Conservation (phyloP, 129 eudicot species). For the Artemisia argyi region DNA sequence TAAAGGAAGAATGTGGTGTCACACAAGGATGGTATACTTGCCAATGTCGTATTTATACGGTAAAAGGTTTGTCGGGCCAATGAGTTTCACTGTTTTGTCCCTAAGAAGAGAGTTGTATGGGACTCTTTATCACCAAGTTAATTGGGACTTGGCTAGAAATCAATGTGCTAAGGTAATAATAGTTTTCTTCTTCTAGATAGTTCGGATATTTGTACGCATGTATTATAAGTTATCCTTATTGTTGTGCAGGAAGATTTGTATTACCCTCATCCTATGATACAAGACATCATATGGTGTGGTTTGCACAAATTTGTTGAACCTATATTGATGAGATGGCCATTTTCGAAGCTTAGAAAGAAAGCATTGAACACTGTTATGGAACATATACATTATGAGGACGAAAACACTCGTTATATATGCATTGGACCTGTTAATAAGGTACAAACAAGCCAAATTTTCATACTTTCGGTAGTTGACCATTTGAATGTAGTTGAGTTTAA, state of each 20-base stretch:
- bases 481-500: neutral
- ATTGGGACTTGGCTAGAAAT: slow-evolving; percentile 58
- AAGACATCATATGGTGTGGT: slow-evolving; percentile 63
- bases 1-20: slow-evolving; percentile 79
- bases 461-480: neutral
- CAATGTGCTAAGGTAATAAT: slow-evolving; percentile 56
- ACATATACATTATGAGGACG: slow-evolving; percentile 78
- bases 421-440: slow-evolving; percentile 86
- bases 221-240: neutral
- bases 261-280: slow-evolving; percentile 72
- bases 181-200: neutral
- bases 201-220: slow-evolving; percentile 13
- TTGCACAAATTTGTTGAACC: slow-evolving; percentile 60
- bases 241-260: slow-evolving; percentile 75
- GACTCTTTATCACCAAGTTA: slow-evolving; percentile 43
- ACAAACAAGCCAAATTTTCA: neutral
- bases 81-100: slow-evolving; percentile 35
- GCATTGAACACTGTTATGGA: slow-evolving; percentile 56
- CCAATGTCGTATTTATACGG: slow-evolving; percentile 79
- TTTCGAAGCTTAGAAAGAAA: slow-evolving; percentile 54
- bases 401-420: slow-evolving; percentile 58
- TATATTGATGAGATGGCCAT: slow-evolving; percentile 63
- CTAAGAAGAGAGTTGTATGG: slow-evolving; percentile 57
- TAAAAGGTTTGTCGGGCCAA: slow-evolving; percentile 57
- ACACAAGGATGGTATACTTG: slow-evolving; percentile 63